phyloP scores from a whole-genome alignment of 805 yeast species.

The Spathaspora passalidarum region DNA sequence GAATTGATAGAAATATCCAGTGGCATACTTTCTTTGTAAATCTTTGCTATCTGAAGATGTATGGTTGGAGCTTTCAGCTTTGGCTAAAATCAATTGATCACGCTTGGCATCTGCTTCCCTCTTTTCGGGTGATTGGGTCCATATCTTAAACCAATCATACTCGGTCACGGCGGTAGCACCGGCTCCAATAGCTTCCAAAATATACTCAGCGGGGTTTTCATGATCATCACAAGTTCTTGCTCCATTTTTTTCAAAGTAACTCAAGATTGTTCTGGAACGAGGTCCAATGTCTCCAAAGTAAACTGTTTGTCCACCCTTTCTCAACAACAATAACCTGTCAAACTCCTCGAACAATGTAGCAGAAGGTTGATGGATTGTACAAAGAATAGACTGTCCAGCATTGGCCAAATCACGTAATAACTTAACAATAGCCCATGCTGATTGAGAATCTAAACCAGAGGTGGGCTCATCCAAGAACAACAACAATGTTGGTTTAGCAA shows the following conservation, averaged over 20 bases:
- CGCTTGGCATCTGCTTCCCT: conserved; percentile 11
- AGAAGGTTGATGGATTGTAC: conserved; percentile 58
- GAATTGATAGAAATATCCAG: conserved; percentile 18
- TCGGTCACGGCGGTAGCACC: conserved; percentile 66
- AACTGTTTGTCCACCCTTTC: conserved; percentile 27
- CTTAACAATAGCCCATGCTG: conserved; percentile 57
- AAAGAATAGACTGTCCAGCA: conserved; percentile 63
- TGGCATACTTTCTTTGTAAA: conserved; percentile 15
- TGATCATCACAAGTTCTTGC: conserved; percentile 52
- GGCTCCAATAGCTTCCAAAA: conserved; percentile 62
- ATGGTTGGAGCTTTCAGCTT: background rate
- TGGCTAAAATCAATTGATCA: conserved; percentile 9
- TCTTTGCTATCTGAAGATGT: background rate
- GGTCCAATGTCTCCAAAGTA: conserved; percentile 23
- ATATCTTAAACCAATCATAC: conserved; percentile 62
- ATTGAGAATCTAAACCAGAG: conserved; percentile 56
- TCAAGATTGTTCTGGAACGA: conserved; percentile 16
- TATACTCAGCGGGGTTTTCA: conserved; percentile 37
- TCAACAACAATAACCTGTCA: conserved; percentile 27
- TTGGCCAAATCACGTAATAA: conserved; percentile 46
- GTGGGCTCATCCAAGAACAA: conserved; percentile 63
- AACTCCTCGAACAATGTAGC: conserved; percentile 42
- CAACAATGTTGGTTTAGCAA: conserved; percentile 28
- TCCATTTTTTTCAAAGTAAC: conserved; percentile 30
- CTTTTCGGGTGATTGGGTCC: conserved; percentile 39